A percentile compares a stretch with the other conserved stretches of the same genome.
phyloP scores from a whole-genome alignment of 768 basidiomycete genomes.

The Chlorophyllum brunneum region DNA sequence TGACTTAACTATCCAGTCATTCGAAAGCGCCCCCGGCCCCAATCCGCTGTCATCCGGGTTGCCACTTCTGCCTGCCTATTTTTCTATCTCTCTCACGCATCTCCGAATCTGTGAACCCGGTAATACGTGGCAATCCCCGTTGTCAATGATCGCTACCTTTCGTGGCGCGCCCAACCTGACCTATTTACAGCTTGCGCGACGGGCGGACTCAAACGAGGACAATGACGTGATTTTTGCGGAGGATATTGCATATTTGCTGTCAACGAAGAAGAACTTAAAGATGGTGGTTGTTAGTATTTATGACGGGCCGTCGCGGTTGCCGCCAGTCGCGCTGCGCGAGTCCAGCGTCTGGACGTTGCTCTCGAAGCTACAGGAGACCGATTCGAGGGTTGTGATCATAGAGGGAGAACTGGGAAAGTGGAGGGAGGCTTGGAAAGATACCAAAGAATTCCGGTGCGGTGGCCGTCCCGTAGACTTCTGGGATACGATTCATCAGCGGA shows the following conservation, averaged over 20 bases:
- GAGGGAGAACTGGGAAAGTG: slow-evolving; percentile 21
- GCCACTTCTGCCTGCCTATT: slow-evolving; percentile 11
- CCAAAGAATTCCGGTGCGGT: slow-evolving; percentile 15
- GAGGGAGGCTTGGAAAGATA: slow-evolving; percentile 22
- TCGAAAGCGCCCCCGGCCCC: slow-evolving; percentile 16
- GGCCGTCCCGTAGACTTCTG: slow-evolving; percentile 19
- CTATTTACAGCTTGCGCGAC: slow-evolving; percentile 36
- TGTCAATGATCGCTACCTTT: slow-evolving; percentile 28
- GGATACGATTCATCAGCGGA: slow-evolving; percentile 9
- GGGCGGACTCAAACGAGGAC: slow-evolving; percentile 35
- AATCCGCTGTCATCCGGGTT: slow-evolving; percentile 4
- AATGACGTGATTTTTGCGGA: slow-evolving; percentile 35
- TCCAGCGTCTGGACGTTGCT: slow-evolving; percentile 26
- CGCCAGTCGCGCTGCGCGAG: slow-evolving; percentile 14
- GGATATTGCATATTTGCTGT: slow-evolving; percentile 27
- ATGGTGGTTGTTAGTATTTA: slow-evolving; percentile 34
- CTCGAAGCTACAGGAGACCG: slow-evolving; percentile 17
- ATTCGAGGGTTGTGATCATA: slow-evolving; percentile 22
- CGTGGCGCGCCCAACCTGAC: slow-evolving; percentile 32
- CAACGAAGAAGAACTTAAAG: slow-evolving; percentile 23
- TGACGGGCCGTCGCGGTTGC: slow-evolving; percentile 16
- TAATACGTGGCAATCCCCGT: slow-evolving; percentile 31
- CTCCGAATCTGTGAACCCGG: slow-evolving; percentile 37
- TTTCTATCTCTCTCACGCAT: slow-evolving; percentile 27
- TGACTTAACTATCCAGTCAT: slow-evolving; percentile 27